A percentile compares a stretch with the other conserved stretches of the same genome.
Evolutionary conservation across 164 flowering plant genomes (phyloP).

Genomic region (Sedum album): DNA sequence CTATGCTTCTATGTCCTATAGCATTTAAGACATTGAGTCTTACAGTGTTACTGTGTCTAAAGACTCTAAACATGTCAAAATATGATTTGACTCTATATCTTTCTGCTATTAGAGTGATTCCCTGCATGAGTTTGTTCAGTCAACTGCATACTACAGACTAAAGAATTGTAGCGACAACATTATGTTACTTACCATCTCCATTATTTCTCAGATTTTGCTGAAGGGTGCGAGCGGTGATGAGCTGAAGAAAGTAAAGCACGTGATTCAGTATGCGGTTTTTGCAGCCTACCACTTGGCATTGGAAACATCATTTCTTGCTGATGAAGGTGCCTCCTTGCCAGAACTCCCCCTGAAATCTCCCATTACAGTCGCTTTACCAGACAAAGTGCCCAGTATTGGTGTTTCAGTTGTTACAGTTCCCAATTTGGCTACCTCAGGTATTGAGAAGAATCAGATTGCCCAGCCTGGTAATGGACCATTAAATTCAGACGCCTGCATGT

Average conservation of each 20-base stretch:
- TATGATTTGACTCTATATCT: neutral
- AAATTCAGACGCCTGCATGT: slow-evolving; percentile 16
- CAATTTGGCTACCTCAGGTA: slow-evolving; percentile 43
- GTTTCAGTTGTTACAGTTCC: slow-evolving; percentile 80
- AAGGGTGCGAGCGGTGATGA: slow-evolving; percentile 88
- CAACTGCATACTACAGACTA: neutral
- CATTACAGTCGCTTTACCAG: slow-evolving; percentile 76
- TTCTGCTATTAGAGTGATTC: neutral
- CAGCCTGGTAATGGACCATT: slow-evolving; percentile 26
- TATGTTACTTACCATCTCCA: neutral
- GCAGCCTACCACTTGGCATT: slow-evolving; percentile 98
- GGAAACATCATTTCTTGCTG: slow-evolving; percentile 98
- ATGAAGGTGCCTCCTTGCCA: slow-evolving; percentile 94
- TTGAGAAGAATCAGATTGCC: slow-evolving; percentile 28
- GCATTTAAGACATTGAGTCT: neutral
- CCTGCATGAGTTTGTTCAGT: neutral
- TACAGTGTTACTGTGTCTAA: neutral
- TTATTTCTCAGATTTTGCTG: slow-evolving; percentile 62
- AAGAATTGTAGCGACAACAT: neutral
- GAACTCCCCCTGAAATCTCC: slow-evolving; percentile 76
- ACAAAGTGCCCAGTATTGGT: slow-evolving; percentile 55
- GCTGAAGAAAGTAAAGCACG: slow-evolving; percentile 92
- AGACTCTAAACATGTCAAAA: neutral
- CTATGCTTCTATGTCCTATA: neutral
- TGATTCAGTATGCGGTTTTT: slow-evolving; percentile 87